phyloP scores from a whole-genome alignment of 2,329 filamentous ascomycete genomes.

The Verticillium klebahnii region DNA sequence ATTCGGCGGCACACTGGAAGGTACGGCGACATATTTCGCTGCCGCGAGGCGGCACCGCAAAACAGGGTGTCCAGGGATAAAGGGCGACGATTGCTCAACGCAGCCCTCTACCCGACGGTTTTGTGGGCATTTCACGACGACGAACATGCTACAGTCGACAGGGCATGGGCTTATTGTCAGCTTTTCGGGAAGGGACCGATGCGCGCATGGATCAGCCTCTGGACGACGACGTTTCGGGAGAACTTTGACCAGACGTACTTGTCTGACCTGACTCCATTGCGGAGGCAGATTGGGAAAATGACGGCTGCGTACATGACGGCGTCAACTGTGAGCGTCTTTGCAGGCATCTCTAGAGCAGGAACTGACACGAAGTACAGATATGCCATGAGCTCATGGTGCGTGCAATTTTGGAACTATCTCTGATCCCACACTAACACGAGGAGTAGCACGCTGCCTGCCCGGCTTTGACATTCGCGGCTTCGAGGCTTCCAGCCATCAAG shows the following conservation, averaged over 20 bases:
- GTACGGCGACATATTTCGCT: background rate
- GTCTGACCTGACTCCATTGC: background rate
- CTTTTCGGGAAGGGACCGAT: background rate
- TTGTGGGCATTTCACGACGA: background rate
- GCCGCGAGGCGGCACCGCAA: background rate
- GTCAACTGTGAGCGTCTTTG: background rate
- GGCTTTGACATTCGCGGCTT: background rate
- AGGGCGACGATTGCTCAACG: background rate
- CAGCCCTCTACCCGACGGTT: background rate
- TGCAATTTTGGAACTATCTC: background rate
- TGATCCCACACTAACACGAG: background rate
- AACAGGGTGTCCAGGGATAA: background rate
- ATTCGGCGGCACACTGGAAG: background rate
- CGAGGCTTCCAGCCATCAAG: background rate
- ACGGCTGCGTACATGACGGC: background rate
- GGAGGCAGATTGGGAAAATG: background rate
- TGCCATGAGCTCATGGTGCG: background rate
- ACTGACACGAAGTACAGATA: background rate
- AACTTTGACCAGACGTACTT: background rate
- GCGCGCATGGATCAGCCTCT: background rate
- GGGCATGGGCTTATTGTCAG: background rate
- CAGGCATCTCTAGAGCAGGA: background rate
- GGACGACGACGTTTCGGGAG: background rate
- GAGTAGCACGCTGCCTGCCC: background rate
- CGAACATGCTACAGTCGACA: background rate